Percentiles rank a stretch among this genome's conserved stretches.
These are phyloP conservation scores for Exobasidium rhododendri DNA, from an alignment of 1,284 basidiomycete genomes.

Conservation along the genomic window DNA sequence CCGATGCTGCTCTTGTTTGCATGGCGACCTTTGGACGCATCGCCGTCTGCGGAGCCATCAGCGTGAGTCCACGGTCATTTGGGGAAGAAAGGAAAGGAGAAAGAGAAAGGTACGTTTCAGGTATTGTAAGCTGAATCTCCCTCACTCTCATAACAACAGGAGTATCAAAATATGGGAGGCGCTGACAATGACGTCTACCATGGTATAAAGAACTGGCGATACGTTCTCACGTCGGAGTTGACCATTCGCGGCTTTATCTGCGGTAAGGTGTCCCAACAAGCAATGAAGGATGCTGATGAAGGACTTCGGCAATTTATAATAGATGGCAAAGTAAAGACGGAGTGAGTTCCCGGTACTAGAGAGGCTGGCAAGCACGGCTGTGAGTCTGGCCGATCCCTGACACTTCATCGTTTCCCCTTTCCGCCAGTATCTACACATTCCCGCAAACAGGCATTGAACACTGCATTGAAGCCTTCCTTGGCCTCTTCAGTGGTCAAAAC, in stretches of 20 bases:
- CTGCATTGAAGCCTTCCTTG: conserved; percentile 12
- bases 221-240: background rate
- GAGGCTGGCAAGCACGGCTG: background rate
- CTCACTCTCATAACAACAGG: conserved; percentile 3
- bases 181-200: background rate
- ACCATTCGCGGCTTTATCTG: conserved; percentile 8
- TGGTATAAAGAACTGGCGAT: conserved; percentile 16
- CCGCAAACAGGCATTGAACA: conserved; percentile 12
- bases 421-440: conserved; percentile 10
- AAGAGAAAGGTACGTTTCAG: too few species aligned
- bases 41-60: conserved; percentile 17
- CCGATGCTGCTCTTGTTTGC: conserved; percentile 17
- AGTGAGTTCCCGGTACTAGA: background rate
- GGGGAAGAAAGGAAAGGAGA: too few species aligned
- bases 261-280: background rate
- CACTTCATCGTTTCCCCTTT: too few species aligned
- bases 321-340: conserved; percentile 13
- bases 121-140: too few species aligned
- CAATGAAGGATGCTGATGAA: background rate
- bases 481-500: conserved; percentile 13
- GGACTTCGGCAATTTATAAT: conserved; percentile 2
- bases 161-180: conserved; percentile 12
- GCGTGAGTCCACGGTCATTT: too few species aligned
- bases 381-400: too few species aligned
- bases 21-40: conserved; percentile 16